Evolutionary conservation across 176 grass and related monocot genomes (phyloP), one percentile per base, ranked within the genome.

Genomic region (Typha latifolia): DNA sequence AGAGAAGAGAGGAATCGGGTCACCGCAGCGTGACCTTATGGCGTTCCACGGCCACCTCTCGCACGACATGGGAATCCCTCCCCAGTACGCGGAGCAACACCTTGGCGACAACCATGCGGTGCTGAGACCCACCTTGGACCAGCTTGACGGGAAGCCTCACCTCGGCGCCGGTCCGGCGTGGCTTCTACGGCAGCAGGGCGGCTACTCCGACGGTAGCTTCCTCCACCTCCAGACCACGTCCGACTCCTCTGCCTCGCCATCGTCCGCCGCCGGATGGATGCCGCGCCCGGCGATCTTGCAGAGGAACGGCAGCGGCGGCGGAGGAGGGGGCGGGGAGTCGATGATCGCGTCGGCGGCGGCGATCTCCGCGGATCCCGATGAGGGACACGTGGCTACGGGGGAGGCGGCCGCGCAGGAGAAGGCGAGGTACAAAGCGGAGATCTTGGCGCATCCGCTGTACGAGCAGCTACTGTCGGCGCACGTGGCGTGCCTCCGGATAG

Each of bases 381-480:
- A 12, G 51, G 5, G 19, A 19, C 18, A 4, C 3, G 14, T 22
- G 12, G 48, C 14, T 26, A 20, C 18, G 51, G 73, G 27, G 64
- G 73, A 49, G 14, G 73, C 66, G n/a, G 73, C 32, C 22, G 61
- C 79, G 68, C 62, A 73, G 70, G 75, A 47, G 73, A 69, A 57
- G 84, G 89, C 75, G 85, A 89, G 69, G 68, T 74, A 77, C 70
- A 97, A 92, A 83, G 85, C 83, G 71, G 89, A 90, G 80, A 70
- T 97, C 67, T 80, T 83, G 56, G 86, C 78, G 79, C 94, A 97
- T 75, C 94, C 94, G 47, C 79, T 97, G 78, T 97, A 89, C 78
- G 89, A 90, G 78, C 94, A 90, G 29, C 84, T 97, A 0, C 85
- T 97, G 10, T 69, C 90, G 74, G 94, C 94, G 37, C 94, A 97